Evolutionary conservation across 1,284 basidiomycete species (phyloP), one percentile per base, ranked within the genome.

Genomic region (Boletus smithii): DNA sequence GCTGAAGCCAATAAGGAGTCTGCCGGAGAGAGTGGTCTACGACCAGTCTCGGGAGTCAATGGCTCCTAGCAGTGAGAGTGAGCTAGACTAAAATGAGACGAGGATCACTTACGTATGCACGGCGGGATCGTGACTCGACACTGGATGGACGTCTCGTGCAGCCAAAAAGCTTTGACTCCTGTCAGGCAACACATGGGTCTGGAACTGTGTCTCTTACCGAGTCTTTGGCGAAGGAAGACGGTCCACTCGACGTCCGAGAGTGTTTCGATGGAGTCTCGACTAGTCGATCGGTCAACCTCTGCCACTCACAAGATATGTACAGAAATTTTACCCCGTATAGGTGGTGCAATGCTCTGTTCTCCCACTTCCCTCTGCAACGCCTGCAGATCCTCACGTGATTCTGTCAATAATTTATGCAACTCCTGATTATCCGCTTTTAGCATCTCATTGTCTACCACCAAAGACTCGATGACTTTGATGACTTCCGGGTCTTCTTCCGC

Each of bases 361-460:
- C 85, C 87, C 0, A 85, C 67, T 64, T 93, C 89, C 55, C 84
- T 82, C 47, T 83, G 82, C 39, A 91, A 65, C 2, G 70, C 61
- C 46, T 83, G 78, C 7, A 84, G 65, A 53, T 92, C 88, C 58
- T 93, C 89, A n/a, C 89, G 77, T 1, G 88, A 76, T 42, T 90
- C 85, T 3, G 77, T 66, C 6, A 95, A 72, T 13, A 91, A 67
- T 45, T 76, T 77, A 50, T 88, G 83, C 31, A 95, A 68, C 61
- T 95, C 90, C 4, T 79, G 76, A 48, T 89, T 89, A 58, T 92
- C 89, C 26, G 80, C 81, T 66, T 90, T 89, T 49, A 94, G 69
- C 23, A 76, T 74, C 55, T 93, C 88, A 58, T 93, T 94, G 60
- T 91, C 86, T 24, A 83, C 80, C 8, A 93, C 89, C 13, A 95